Evolutionary conservation across 2,329 filamentous ascomycete genomes (phyloP), one percentile per base, ranked within the genome.

Genomic region (Fonsecaea erecta): DNA sequence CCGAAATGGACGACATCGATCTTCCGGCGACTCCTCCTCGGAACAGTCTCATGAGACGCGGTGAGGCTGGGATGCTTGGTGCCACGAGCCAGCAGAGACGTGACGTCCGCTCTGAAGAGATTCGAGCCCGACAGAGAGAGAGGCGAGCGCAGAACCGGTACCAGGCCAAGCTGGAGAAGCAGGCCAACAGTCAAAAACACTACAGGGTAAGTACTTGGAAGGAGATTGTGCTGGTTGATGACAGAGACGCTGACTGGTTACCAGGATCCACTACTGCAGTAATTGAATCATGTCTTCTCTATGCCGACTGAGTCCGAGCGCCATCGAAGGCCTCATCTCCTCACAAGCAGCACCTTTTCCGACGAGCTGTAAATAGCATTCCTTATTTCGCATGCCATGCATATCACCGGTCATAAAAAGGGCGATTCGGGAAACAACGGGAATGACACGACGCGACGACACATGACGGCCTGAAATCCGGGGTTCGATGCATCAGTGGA

Each of bases 51-150:
- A 81, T 89, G 52, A 87, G 84, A 59, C 87, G 92, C 67, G 88
- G 87, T 21, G 88, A 92, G 68, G 89, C 88, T n/a, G 89, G 92
- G 51, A 91, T 97, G 89, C 75, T 88, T 52, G 91, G 92, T 52
- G 90, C 92, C 6, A 88, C 86, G 5, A 89, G 90, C n/a, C 82
- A 85, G 64, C 91, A 91, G 82, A 94, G 89, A 80, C 84, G 84
- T 58, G 86, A 88, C 68, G 86, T 91, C 18, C 79, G 81, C 24
- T 85, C 84, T 53, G 83, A 85, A 8, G 90, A 94, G 78, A 87
- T 89, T 77, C 86, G 89, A 72, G 87, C 88, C 63, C 83, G 86
- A 66, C 90, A 88, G 74, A 81, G 85, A 63, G 87, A 88, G 71
- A 83, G 89, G 68, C 82, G 86, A 58, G 83, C 85, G 30, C 81